phyloP scores from a whole-genome alignment of 108 stramenopile species.

The Nitzschia sp. region DNA sequence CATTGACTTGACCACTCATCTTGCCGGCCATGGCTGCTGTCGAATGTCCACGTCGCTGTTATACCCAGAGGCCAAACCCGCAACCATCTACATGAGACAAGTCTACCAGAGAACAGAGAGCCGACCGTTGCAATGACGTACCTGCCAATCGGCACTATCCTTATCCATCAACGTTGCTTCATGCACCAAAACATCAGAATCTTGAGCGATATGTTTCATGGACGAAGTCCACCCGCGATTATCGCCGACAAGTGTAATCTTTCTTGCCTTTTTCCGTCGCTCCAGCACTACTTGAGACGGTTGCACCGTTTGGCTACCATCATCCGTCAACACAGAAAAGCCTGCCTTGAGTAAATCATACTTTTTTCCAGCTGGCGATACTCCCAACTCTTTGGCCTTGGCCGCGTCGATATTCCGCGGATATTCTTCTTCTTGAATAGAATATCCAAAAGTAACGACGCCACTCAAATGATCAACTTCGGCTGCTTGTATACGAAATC shows the following conservation, averaged over 20 bases:
- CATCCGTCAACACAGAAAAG: conserved; percentile 61
- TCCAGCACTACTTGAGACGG: conserved; percentile 60
- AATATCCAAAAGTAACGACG: conserved; percentile 83
- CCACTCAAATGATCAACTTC: conserved; percentile 76
- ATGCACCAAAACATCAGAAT: conserved; percentile 87
- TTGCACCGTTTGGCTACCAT: conserved; percentile 35
- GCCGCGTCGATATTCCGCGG: conserved; percentile 61
- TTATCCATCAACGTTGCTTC: conserved; percentile 81
- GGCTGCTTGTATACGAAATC: conserved; percentile 68
- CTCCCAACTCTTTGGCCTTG: conserved; percentile 64
- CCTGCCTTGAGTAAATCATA: conserved; percentile 74
- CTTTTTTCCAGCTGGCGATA: conserved; percentile 58
- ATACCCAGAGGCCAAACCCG: not conserved
- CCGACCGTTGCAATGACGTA: too few relatives aligned
- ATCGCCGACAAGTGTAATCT: conserved; percentile 74
- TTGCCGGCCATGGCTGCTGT: conserved; percentile 77
- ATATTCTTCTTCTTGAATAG: conserved; percentile 68
- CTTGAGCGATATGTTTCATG: conserved; percentile 56
- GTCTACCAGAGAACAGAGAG: conserved; percentile 3
- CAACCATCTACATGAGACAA: too few relatives aligned
- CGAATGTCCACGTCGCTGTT: conserved; percentile 63
- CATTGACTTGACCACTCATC: conserved; percentile 50
- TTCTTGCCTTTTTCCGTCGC: conserved; percentile 49
- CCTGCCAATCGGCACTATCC: conserved; percentile 30
- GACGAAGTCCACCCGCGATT: conserved; percentile 59